Evolutionary conservation across 2,329 filamentous ascomycete species (phyloP).

Genomic region (Trichophyton equinum): DNA sequence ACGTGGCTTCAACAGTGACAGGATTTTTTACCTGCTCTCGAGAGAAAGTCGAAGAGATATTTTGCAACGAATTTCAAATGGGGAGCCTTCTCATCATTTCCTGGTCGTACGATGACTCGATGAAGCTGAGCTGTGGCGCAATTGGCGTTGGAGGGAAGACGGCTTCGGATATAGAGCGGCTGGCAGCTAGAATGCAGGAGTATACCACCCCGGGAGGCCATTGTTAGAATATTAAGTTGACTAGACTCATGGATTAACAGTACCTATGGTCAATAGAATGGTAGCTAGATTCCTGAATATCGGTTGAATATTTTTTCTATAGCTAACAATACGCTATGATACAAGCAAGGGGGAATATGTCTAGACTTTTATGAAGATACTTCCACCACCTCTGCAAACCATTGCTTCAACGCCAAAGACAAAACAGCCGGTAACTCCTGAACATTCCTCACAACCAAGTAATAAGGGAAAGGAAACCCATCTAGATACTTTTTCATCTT

Average conservation of each 20-base stretch:
- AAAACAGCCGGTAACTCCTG: slow-evolving; percentile 81
- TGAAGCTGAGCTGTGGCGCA: background rate
- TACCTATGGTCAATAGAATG: background rate
- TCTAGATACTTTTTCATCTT: slow-evolving; percentile 87
- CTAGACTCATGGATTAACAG: background rate
- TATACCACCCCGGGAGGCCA: background rate
- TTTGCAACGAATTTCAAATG: background rate
- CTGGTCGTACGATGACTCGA: background rate
- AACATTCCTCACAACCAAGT: slow-evolving; percentile 84
- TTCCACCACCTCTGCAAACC: slow-evolving; percentile 67
- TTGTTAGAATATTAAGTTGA: background rate
- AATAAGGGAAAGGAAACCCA: slow-evolving; percentile 93
- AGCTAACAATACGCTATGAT: background rate
- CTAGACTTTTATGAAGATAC: slow-evolving; percentile 23
- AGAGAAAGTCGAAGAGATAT: background rate
- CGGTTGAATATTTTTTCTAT: background rate
- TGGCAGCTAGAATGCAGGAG: background rate
- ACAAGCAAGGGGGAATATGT: background rate
- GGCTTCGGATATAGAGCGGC: background rate
- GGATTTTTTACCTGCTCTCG: background rate
- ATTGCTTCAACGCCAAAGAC: slow-evolving; percentile 78
- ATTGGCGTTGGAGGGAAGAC: background rate
- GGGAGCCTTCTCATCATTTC: background rate
- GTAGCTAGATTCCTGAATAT: background rate
- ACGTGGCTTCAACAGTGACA: background rate